Evolutionary conservation across 148 eudicot species (phyloP).

Genomic region (Salicornia ramosissima): DNA sequence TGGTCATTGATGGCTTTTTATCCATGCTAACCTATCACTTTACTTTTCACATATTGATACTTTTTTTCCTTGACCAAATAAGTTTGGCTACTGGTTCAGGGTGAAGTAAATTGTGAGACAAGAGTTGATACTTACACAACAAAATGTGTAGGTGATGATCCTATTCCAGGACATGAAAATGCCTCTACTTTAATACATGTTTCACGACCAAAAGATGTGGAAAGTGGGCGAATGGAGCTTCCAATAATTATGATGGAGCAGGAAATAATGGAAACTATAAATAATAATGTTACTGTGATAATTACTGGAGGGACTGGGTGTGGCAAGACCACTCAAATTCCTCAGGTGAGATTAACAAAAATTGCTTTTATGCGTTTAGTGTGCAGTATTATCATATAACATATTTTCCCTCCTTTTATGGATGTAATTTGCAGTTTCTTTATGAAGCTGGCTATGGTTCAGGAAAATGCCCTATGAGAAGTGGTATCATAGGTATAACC

Average conservation of each 20-base stretch:
- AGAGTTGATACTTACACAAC: not conserved
- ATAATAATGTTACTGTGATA: slow-evolving; percentile 56
- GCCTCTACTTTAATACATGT: slow-evolving; percentile 67
- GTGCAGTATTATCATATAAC: slow-evolving; percentile 1
- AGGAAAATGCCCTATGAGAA: slow-evolving; percentile 29
- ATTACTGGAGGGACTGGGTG: slow-evolving; percentile 93
- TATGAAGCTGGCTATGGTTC: slow-evolving; percentile 98
- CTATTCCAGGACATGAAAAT: slow-evolving; percentile 23
- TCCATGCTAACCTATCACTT: too few relatives aligned
- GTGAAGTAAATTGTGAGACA: slow-evolving; percentile 6
- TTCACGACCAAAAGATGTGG: slow-evolving; percentile 69
- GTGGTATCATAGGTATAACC: slow-evolving; percentile 88
- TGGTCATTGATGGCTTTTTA: not conserved
- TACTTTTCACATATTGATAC: too few relatives aligned
- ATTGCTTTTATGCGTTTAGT: not conserved
- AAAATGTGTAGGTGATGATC: slow-evolving; percentile 20
- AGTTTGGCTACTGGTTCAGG: slow-evolving; percentile 14
- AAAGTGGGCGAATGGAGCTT: slow-evolving; percentile 59
- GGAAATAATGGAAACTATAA: slow-evolving; percentile 96
- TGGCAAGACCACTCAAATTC: slow-evolving; percentile 97
- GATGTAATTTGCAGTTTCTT: slow-evolving; percentile 52
- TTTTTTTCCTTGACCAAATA: not conserved
- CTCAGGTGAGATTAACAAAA: slow-evolving; percentile 52
- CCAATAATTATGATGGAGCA: slow-evolving; percentile 97
- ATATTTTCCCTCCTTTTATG: slow-evolving; percentile 2